These are phyloP conservation scores for Platanthera zijinensis DNA, from an alignment of 106 monocot species.

Conservation along the genomic window DNA sequence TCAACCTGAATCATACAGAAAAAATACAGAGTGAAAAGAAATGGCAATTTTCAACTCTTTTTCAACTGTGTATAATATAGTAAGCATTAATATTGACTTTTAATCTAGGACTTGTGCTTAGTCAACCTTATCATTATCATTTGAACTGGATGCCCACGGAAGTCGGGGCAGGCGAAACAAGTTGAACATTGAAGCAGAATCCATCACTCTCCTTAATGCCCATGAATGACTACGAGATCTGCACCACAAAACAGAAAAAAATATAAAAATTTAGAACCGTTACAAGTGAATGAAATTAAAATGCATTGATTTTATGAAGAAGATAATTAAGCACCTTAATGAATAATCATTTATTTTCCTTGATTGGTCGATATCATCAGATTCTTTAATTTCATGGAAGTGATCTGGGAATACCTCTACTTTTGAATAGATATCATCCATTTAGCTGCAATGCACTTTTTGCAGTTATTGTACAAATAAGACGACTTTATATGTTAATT, in stretches of 20 bases:
- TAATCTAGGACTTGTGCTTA: not conserved
- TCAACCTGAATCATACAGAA: slow-evolving; percentile 33
- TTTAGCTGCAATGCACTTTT: slow-evolving; percentile 11
- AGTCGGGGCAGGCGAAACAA: slow-evolving; percentile 57
- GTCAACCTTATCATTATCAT: slow-evolving; percentile 55
- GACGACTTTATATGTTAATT: not conserved
- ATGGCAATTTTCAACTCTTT: not conserved
- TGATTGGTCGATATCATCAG: slow-evolving; percentile 27
- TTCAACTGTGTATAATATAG: not conserved
- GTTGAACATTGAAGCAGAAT: slow-evolving; percentile 61
- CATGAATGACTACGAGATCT: slow-evolving; percentile 49
- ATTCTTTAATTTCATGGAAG: slow-evolving; percentile 40
- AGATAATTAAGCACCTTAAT: slow-evolving; percentile 38
- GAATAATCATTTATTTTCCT: slow-evolving; percentile 26
- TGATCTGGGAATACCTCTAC: slow-evolving; percentile 59
- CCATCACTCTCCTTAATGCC: slow-evolving; percentile 41
- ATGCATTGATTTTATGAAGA: not conserved
- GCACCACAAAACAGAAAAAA: slow-evolving; percentile 12
- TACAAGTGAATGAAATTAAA: slow-evolving; percentile 5
- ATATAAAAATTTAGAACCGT: not conserved
- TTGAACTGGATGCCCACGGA: slow-evolving; percentile 36
- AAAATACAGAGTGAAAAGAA: slow-evolving; percentile 1
- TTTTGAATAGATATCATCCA: slow-evolving; percentile 77
- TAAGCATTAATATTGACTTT: not conserved
- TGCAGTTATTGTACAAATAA: too few species aligned